Evolutionary conservation across 345 rosid species (phyloP), one percentile per base, ranked within the genome.

Genomic region (Bruguiera sexangula): DNA sequence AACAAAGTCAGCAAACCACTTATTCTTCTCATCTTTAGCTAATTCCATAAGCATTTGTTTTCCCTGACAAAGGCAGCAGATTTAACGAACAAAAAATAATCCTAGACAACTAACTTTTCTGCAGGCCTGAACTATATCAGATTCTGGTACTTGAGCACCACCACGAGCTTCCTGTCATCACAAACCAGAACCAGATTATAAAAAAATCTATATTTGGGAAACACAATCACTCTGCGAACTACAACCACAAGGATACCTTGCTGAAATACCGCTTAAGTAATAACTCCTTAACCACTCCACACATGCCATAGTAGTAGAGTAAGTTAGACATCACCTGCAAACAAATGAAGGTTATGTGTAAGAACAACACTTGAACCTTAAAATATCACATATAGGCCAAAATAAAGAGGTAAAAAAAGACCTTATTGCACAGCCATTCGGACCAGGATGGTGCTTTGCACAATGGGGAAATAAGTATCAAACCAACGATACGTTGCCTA

Each of bases 371-470:
- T 59, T 32, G 56, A 67, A 67, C 57, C 15, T 36, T 34, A 54
- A 65, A 20, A 48, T 36, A 63, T 15, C 63, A 74, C 3, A 73
- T 70, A 43, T 53, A 39, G 60, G 75, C 32, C 62, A 3, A 13
- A 43, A 43, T 43, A 43, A 15, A 43, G 50, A 43, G 50, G 9
- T 1, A 13, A 15, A 24, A 48, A 52, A 36, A 30, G 34, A 76
- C 80, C 76, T 76, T 76, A 73, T 76, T 76, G 43, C 67, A 76
- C 24, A 76, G 27, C 80, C 80, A 76, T 63, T 77, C 80, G n/a
- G 97, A 82, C 98, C 98, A 96, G 53, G 98, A 96, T 31, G 99
- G 97, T 30, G 88, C 86, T 76, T 80, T 85, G 88, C 97, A 92
- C 69, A 96, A 81, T 32, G 99, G 99, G 78, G 99, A 92, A 66